Evolutionary conservation across 371 early-diverging fungal species (phyloP).

Genomic region (Circinella minor): DNA sequence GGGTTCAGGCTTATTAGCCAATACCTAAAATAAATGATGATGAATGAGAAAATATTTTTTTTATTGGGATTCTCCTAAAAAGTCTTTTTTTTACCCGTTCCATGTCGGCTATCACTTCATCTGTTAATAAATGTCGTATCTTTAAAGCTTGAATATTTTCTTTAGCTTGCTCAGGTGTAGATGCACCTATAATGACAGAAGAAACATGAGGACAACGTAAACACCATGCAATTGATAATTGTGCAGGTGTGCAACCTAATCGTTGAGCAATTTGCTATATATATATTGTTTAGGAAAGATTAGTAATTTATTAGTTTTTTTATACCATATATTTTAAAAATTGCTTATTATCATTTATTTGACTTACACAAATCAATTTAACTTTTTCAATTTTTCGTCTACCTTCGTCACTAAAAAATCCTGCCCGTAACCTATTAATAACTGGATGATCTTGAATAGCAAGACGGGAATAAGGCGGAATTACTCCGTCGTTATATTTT

Average conservation of each 20-base stretch:
- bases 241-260: conserved; percentile 72
- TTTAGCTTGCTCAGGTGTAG: conserved; percentile 70
- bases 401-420: conserved; percentile 69
- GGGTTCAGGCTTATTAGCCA: conserved; percentile 74
- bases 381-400: conserved; percentile 56
- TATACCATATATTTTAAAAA: neutral
- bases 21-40: conserved; percentile 32
- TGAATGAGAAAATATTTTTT: neutral
- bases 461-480: conserved; percentile 77
- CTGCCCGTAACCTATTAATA: conserved; percentile 63
- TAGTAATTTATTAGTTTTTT: no score
- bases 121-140: conserved; percentile 66
- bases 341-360: neutral
- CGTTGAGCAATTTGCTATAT: conserved; percentile 66
- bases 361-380: conserved; percentile 53
- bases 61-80: neutral
- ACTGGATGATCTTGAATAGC: conserved; percentile 68
- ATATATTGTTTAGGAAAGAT: neutral
- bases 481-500: conserved; percentile 74
- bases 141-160: conserved; percentile 75
- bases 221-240: conserved; percentile 87
- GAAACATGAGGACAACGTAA: conserved; percentile 64
- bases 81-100: conserved; percentile 38
- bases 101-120: conserved; percentile 69
- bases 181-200: conserved; percentile 75